phyloP scores from a whole-genome alignment of 129 eudicot genomes.

The Ambrosia artemisiifolia region DNA sequence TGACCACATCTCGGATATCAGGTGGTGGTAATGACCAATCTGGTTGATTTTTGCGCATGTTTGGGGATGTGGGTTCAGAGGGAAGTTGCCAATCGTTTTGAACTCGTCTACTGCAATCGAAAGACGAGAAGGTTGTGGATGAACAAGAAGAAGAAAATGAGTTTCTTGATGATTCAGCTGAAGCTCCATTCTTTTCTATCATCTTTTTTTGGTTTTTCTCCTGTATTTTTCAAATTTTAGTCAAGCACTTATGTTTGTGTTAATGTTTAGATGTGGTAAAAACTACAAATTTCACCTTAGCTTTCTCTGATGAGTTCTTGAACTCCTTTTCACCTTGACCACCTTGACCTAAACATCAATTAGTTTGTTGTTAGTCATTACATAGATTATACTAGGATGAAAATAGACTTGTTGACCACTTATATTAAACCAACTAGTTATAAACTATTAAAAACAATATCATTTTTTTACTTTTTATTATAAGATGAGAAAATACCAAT shows the following conservation, averaged over 20 bases:
- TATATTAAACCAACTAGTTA: too few species aligned
- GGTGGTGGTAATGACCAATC: constrained; percentile 23
- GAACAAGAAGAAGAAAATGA: constrained; percentile 69
- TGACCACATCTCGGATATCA: constrained; percentile 59
- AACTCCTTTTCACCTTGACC: constrained; percentile 33
- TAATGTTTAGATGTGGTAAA: constrained; percentile 6
- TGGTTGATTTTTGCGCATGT: constrained; percentile 24
- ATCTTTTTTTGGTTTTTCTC: constrained; percentile 34
- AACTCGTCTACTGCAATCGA: constrained; percentile 27
- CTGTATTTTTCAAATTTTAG: constrained; percentile 28
- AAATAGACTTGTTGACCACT: too few species aligned
- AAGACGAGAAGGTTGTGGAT: constrained; percentile 48
- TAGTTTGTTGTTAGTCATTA: neutral
- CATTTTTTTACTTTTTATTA: too few species aligned
- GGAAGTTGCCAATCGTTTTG: constrained; percentile 25
- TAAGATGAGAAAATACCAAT: too few species aligned
- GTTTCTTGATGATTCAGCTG: constrained; percentile 60
- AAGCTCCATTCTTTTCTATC: constrained; percentile 41
- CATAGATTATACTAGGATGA: neutral
- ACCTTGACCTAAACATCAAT: constrained; percentile 38
- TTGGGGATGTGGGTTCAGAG: constrained; percentile 39
- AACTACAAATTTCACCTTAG: constrained; percentile 25
- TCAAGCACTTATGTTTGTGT: constrained; percentile 1
- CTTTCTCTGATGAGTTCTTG: constrained; percentile 33
- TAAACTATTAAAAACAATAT: too few species aligned